These are phyloP conservation scores for Magnolia changhungtana DNA, from an alignment of 164 flowering plant genomes.

Conservation along the genomic window DNA sequence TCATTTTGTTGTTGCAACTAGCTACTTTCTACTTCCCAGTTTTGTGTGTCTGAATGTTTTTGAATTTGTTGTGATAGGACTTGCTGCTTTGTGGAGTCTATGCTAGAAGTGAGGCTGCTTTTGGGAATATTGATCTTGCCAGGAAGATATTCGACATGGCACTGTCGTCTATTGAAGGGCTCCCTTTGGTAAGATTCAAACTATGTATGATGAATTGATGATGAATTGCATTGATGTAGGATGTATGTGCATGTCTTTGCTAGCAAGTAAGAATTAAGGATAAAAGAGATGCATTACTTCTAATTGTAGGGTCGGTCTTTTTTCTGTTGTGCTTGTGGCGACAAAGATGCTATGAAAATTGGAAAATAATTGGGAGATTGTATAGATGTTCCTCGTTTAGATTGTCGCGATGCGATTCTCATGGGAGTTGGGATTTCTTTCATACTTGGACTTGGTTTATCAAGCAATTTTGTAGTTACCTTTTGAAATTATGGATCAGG, in stretches of 20 bases:
- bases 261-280: neutral
- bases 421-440: neutral
- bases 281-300: neutral
- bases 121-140: conserved; percentile 78
- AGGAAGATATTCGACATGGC: conserved; percentile 98
- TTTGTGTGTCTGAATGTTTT: neutral
- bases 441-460: neutral
- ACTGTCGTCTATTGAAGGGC: conserved; percentile 62
- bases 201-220: neutral
- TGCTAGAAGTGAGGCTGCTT: conserved; percentile 80
- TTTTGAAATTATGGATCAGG: conserved; percentile 44
- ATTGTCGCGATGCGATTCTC: neutral
- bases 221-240: conserved; percentile 1
- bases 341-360: neutral
- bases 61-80: conserved; percentile 46
- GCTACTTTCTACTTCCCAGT: no score
- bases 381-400: neutral
- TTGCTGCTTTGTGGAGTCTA: conserved; percentile 87
- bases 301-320: neutral
- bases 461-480: conserved; percentile 4
- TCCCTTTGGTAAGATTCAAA: conserved; percentile 50
- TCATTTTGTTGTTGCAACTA: no score
- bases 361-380: conserved; percentile 1
- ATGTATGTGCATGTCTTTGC: neutral
- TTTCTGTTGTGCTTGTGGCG: neutral